Percentiles rank a stretch among this genome's conserved stretches.
Conservation (phyloP, 805 yeast species). For the Vanderwaltozyma verrucispora region DNA sequence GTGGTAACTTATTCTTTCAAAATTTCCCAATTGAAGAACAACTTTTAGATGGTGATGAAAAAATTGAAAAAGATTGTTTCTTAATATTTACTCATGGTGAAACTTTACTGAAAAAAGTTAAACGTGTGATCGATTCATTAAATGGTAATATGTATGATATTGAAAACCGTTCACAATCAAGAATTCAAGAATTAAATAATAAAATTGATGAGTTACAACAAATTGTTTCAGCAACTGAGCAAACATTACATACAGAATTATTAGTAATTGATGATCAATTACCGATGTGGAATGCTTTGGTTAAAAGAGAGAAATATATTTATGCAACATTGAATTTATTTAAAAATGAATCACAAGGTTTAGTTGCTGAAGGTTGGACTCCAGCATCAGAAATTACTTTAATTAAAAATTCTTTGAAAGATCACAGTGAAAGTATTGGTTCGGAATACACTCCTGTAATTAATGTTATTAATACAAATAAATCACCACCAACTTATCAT, state of each 20-base stretch:
- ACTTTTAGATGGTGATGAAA: constrained; percentile 47
- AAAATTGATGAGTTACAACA: constrained; percentile 47
- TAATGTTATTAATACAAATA: constrained; percentile 57
- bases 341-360: constrained; percentile 73
- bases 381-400: constrained; percentile 65
- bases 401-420: constrained; percentile 59
- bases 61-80: constrained; percentile 67
- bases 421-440: constrained; percentile 27
- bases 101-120: constrained; percentile 58
- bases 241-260: constrained; percentile 67
- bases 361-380: constrained; percentile 95
- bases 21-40: constrained; percentile 63
- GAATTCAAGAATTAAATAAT: constrained; percentile 33
- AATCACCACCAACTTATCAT: constrained; percentile 90
- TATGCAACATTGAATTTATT: constrained; percentile 68
- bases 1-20: constrained; percentile 83
- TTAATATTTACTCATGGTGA: constrained; percentile 89
- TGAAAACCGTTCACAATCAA: constrained; percentile 36
- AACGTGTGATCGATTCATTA: constrained; percentile 78
- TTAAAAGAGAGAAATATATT: constrained; percentile 74
- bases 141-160: constrained; percentile 53
- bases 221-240: constrained; percentile 53
- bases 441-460: constrained; percentile 44
- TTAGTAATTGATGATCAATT: constrained; percentile 66
- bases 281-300: constrained; percentile 58